phyloP scores from a whole-genome alignment of 306 rosid species.

The Gillenia trifoliata region DNA sequence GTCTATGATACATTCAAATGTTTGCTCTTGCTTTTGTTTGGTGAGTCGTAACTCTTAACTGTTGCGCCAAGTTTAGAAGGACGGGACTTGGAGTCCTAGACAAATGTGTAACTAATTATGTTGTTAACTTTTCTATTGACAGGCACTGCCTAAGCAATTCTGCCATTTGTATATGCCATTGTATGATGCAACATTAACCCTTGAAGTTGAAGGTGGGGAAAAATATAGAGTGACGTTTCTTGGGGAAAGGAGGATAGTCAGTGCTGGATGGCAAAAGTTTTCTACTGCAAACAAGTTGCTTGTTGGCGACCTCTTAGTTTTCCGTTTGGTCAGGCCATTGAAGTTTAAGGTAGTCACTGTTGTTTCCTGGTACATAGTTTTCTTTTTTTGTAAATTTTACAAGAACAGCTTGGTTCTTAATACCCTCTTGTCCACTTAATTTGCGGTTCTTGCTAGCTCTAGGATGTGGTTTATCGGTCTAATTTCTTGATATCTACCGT shows the following conservation, averaged over 20 bases:
- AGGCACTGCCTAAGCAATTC: constrained; percentile 27
- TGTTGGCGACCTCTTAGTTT: constrained; percentile 19
- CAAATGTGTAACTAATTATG: background rate
- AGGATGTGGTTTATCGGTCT: background rate
- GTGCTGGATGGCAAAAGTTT: constrained; percentile 28
- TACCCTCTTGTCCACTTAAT: background rate
- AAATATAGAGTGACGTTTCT: constrained; percentile 8
- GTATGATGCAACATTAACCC: constrained; percentile 11
- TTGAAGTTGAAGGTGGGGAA: constrained; percentile 26
- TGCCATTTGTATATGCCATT: constrained; percentile 17
- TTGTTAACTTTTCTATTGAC: background rate
- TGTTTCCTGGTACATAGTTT: background rate
- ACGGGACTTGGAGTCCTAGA: background rate
- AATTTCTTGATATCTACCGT: background rate
- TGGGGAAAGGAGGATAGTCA: constrained; percentile 6
- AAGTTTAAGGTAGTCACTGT: constrained; percentile 16
- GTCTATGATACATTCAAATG: constrained; percentile 25
- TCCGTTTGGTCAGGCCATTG: constrained; percentile 20
- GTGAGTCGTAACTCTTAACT: constrained; percentile 1
- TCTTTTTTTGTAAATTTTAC: background rate
- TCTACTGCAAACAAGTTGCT: constrained; percentile 5
- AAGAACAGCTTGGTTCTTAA: background rate
- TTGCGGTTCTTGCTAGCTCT: background rate
- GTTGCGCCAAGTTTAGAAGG: background rate
- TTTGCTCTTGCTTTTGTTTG: constrained; percentile 22